A percentile compares a stretch with the other conserved stretches of the same genome.
These are phyloP conservation scores for Ophiocordyceps robertsii DNA, from an alignment of 2,329 filamentous ascomycete genomes.

Conservation along the genomic window DNA sequence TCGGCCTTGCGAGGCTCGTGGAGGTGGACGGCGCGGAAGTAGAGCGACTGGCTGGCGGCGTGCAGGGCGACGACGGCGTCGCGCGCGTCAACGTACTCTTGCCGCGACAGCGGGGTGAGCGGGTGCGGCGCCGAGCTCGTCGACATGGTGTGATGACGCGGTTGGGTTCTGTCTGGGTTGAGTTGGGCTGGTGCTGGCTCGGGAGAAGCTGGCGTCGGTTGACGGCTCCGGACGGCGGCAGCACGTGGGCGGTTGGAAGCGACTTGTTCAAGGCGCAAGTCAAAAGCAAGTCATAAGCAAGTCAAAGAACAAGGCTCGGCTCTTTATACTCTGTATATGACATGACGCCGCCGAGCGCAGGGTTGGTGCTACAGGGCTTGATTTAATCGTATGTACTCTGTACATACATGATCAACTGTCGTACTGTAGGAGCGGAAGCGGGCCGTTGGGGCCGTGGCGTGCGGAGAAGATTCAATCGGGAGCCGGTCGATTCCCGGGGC, in stretches of 20 bases:
- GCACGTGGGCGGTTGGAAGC: no score
- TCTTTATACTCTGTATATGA: no score
- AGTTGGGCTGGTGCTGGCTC: no score
- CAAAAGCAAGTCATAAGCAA: no score
- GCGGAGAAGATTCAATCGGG: background rate
- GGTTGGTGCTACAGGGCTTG: no score
- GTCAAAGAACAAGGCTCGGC: no score
- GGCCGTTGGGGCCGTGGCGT: background rate
- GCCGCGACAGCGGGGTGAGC: constrained; percentile 31
- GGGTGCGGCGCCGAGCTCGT: constrained; percentile 16
- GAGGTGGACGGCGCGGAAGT: constrained; percentile 47
- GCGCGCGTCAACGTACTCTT: constrained; percentile 35
- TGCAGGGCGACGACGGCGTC: constrained; percentile 26
- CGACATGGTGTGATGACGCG: background rate
- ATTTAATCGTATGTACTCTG: no score
- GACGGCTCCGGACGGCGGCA: no score
- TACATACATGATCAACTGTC: background rate
- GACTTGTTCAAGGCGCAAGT: no score
- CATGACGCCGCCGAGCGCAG: no score
- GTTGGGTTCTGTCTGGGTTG: no score
- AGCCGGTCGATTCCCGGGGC: background rate
- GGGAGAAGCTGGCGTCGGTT: no score
- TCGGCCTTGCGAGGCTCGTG: constrained; percentile 48
- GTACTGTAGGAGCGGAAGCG: background rate
- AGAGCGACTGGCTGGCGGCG: constrained; percentile 10